phyloP scores from a whole-genome alignment of 2,329 filamentous ascomycete species.

The Colletotrichum sp. region DNA sequence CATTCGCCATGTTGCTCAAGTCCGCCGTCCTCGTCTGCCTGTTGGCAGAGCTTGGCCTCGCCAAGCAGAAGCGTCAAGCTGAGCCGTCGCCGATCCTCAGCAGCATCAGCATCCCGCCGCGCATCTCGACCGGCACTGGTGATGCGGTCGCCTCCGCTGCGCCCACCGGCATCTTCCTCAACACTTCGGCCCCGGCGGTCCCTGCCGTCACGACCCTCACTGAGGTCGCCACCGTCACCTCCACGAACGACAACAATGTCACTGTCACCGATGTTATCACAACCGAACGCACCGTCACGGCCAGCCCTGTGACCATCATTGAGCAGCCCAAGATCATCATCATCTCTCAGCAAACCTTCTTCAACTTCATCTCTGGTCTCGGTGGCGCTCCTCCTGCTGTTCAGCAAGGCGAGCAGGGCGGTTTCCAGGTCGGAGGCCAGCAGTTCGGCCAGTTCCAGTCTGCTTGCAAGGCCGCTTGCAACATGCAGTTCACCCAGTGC shows the following conservation, averaged over 20 bases:
- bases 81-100: conserved; percentile 10
- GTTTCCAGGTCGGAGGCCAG: conserved; percentile 21
- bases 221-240: conserved; percentile 9
- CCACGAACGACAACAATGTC: conserved; percentile 2
- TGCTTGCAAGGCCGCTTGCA: conserved; percentile 20
- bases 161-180: conserved; percentile 14
- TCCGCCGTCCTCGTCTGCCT: conserved; percentile 5
- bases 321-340: conserved; percentile 20
- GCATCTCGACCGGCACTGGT: conserved; percentile 7
- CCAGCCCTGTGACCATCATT: conserved; percentile 7
- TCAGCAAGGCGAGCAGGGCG: conserved; percentile 13
- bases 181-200: conserved; percentile 13
- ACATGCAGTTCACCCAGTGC: conserved; percentile 23
- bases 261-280: conserved; percentile 21
- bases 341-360: conserved; percentile 23
- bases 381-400: conserved; percentile 20
- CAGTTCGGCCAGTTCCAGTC: conserved; percentile 22
- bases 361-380: conserved; percentile 22
- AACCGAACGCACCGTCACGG: conserved; percentile 14
- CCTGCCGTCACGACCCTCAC: conserved; percentile 9
- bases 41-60: conserved; percentile 16
- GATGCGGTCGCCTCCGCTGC: neutral
- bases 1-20: conserved; percentile 17
- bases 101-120: conserved; percentile 7
- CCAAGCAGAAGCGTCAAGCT: neutral